These are phyloP conservation scores for Gossypium gossypioides DNA, from an alignment of 441 rosid genomes.

Conservation along the genomic window DNA sequence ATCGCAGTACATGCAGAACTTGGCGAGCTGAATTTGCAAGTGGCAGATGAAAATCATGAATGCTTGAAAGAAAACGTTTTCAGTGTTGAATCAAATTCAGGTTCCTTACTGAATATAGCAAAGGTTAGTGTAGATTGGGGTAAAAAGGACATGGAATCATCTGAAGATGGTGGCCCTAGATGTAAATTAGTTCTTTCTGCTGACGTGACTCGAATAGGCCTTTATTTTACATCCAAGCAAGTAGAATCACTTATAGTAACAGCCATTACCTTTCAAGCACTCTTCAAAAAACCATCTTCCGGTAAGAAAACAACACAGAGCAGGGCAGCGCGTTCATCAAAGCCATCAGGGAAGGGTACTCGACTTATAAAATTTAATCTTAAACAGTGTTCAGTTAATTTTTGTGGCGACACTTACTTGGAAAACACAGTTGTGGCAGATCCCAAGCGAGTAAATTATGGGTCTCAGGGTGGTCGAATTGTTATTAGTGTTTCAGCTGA, in stretches of 20 bases:
- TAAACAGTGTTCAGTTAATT: slow-evolving; percentile 67
- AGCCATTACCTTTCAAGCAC: slow-evolving; percentile 65
- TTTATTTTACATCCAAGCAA: slow-evolving; percentile 63
- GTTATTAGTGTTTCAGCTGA: slow-evolving; percentile 59
- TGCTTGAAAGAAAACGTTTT: slow-evolving; percentile 71
- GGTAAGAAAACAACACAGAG: slow-evolving; percentile 45
- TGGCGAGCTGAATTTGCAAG: slow-evolving; percentile 82
- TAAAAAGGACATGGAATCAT: slow-evolving; percentile 57
- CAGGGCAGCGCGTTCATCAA: slow-evolving; percentile 42
- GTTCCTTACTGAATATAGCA: slow-evolving; percentile 78
- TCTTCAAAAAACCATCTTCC: slow-evolving; percentile 50
- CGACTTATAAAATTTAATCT: slow-evolving; percentile 67
- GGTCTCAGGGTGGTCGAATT: slow-evolving; percentile 94
- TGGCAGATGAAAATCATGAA: slow-evolving; percentile 90
- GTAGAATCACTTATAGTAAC: slow-evolving; percentile 68
- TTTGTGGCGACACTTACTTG: slow-evolving; percentile 59
- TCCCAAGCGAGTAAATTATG: slow-evolving; percentile 97
- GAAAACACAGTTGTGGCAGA: slow-evolving; percentile 63
- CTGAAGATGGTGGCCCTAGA: slow-evolving; percentile 48
- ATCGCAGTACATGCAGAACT: slow-evolving; percentile 78
- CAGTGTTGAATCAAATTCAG: slow-evolving; percentile 78
- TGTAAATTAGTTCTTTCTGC: slow-evolving; percentile 71
- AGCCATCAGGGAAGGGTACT: slow-evolving; percentile 77
- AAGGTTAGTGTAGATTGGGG: slow-evolving; percentile 93
- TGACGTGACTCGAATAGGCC: slow-evolving; percentile 78